Evolutionary conservation across 2,329 filamentous ascomycete species (phyloP).

Genomic region (Elsinoe australis): DNA sequence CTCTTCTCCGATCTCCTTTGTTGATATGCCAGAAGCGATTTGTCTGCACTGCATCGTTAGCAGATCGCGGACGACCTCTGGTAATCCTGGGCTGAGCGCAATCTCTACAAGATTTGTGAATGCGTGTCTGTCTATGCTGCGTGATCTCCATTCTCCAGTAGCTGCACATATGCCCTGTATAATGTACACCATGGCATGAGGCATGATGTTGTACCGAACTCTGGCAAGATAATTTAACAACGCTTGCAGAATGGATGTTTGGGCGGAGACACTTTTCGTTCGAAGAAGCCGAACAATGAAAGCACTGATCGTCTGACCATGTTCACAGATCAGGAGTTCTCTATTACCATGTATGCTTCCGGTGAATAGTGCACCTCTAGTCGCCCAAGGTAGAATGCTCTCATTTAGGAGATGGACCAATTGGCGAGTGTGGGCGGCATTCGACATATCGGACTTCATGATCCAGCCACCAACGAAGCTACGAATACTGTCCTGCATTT

Average conservation of each 20-base stretch:
- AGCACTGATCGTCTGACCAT: conserved; percentile 34
- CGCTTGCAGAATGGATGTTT: conserved; percentile 24
- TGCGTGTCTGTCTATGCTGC: conserved; percentile 24
- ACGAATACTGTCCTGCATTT: conserved; percentile 40
- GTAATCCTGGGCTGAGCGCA: conserved; percentile 33
- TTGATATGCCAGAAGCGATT: background rate
- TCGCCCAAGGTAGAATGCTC: conserved; percentile 42
- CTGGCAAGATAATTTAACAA: conserved; percentile 31
- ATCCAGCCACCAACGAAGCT: conserved; percentile 42
- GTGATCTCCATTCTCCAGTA: conserved; percentile 20
- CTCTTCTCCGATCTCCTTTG: no score
- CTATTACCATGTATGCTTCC: conserved; percentile 31
- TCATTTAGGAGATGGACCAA: conserved; percentile 34
- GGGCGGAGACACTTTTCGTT: conserved; percentile 16
- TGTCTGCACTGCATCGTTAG: background rate
- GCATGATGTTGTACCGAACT: conserved; percentile 22
- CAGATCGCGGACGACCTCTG: conserved; percentile 39
- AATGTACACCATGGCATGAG: conserved; percentile 37
- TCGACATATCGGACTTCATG: conserved; percentile 28
- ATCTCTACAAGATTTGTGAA: conserved; percentile 32
- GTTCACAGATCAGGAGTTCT: conserved; percentile 30
- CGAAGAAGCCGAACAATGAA: conserved; percentile 32
- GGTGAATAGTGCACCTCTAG: conserved; percentile 39
- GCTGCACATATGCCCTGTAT: conserved; percentile 37
- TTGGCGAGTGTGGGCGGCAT: conserved; percentile 21